Evolutionary conservation across 257 asterid genomes (phyloP), one percentile per base, ranked within the genome.

Genomic region (Penstemon davidsonii): DNA sequence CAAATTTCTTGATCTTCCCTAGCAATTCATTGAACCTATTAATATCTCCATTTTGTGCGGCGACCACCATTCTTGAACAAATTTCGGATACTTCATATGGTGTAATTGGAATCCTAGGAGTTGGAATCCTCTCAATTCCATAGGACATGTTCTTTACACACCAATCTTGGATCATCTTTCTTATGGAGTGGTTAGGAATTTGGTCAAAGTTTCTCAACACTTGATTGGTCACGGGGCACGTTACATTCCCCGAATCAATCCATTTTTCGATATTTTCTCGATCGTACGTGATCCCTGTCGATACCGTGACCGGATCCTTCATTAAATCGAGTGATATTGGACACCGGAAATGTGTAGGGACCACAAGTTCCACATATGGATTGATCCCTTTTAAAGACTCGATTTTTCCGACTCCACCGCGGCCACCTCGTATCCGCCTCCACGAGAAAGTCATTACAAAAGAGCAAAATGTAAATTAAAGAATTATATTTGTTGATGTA

Each of bases 151-250:
- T 89, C 37, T 80, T 84, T 0, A 87, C 98, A 55, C 98, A 89
- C 98, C 98, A 92, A 45, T 82, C 93, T 73, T 92, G 98, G 67
- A 89, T 92, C 96, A 88, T 84, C 73, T 78, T 85, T 55, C 98
- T 72, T 4, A 88, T 76, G 52, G 86, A 67, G 41, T 89, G 96
- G 59, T 92, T 92, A 0, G 98, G 98, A 44, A 88, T 85, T 3
- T 51, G 80, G 53, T 87, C 87, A 12, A 76, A 78, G 53, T 60
- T 77, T 45, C 39, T 75, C 76, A 89, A 59, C 2, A 54, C 49
- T 69, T 83, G 87, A 49, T 83, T 85, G 6, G 95, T 87, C 25
- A 85, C 85, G 0, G 95, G 95, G 33, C 91, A 87, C 2, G 79
- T 87, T 5, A 62, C 45, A 0, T 81, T 76, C 2, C 82, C 83